Percentiles rank a stretch among this genome's conserved stretches.
phyloP scores from a whole-genome alignment of 2,329 filamentous ascomycete genomes.

The Geosmithia morbida region DNA sequence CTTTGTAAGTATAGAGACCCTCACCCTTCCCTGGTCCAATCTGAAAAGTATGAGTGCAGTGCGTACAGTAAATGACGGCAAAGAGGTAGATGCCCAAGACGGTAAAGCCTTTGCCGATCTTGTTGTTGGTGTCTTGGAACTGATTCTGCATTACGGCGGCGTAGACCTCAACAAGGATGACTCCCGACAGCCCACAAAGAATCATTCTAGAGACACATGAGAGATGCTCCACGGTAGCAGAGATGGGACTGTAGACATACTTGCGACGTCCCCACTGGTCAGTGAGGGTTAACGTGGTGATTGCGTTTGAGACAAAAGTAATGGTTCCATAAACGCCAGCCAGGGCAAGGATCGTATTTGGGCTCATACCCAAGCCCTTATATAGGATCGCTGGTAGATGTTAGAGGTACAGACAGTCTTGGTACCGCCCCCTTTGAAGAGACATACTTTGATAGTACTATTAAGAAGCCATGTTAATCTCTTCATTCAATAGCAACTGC shows the following conservation, averaged over 20 bases:
- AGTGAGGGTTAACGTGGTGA: slow-evolving; percentile 36
- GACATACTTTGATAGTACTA: slow-evolving; percentile 20
- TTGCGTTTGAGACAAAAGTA: slow-evolving; percentile 31
- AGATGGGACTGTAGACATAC: neutral
- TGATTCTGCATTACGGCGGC: slow-evolving; percentile 41
- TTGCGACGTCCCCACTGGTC: slow-evolving; percentile 46
- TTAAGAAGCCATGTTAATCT: no score
- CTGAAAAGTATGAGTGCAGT: neutral
- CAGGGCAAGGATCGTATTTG: slow-evolving; percentile 34
- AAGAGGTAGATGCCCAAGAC: slow-evolving; percentile 46
- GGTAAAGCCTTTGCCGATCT: slow-evolving; percentile 42
- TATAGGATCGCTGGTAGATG: slow-evolving; percentile 26
- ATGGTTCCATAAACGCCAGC: slow-evolving; percentile 39
- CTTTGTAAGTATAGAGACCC: neutral
- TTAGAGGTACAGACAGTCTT: neutral
- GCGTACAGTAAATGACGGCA: slow-evolving; percentile 30
- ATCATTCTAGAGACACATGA: slow-evolving; percentile 24
- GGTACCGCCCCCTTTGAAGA: no score
- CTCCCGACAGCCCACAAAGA: slow-evolving; percentile 31
- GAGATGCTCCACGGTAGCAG: neutral
- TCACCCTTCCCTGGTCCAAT: no score
- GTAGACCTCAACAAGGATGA: slow-evolving; percentile 43
- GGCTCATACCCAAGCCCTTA: slow-evolving; percentile 34
- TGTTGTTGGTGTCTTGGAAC: slow-evolving; percentile 40
- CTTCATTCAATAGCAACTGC: neutral